Evolutionary conservation across 306 rosid genomes (phyloP).

Genomic region (Nissolia schottii): DNA sequence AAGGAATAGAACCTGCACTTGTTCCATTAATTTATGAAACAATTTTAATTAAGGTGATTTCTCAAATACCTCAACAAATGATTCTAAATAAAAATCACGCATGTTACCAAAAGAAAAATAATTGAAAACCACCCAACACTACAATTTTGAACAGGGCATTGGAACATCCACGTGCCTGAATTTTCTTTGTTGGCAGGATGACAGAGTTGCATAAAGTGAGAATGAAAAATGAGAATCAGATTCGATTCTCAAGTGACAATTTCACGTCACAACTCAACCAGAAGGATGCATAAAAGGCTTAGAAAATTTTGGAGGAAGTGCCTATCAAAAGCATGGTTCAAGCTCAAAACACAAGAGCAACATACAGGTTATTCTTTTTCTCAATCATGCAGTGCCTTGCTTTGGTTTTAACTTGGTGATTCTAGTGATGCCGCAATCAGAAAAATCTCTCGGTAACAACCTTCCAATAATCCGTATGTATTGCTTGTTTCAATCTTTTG

Average conservation of each 20-base stretch:
- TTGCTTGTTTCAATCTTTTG: conserved; percentile 14
- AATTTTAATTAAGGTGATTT: background rate
- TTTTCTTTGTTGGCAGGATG: background rate
- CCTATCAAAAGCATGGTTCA: background rate
- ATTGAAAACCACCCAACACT: background rate
- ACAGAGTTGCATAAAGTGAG: background rate
- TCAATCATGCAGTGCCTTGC: background rate
- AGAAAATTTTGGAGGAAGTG: conserved; percentile 14
- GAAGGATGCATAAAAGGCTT: background rate
- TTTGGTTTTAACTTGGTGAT: conserved; percentile 1
- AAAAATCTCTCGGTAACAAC: conserved; percentile 34
- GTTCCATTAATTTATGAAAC: background rate
- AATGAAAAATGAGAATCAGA: conserved; percentile 27
- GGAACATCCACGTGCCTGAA: no score
- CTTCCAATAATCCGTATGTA: conserved; percentile 49
- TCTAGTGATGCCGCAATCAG: conserved; percentile 34
- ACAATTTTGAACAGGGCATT: background rate
- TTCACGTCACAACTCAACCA: conserved; percentile 18
- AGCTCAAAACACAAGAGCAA: background rate
- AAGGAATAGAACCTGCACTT: background rate
- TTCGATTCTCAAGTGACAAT: conserved; percentile 40
- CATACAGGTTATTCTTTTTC: background rate
- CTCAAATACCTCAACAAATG: no score
- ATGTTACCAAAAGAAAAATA: no score
- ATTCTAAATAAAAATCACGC: background rate